Base-by-base conservation (phyloP, 768 basidiomycete genomes). In the Vararia minispora region DNA sequence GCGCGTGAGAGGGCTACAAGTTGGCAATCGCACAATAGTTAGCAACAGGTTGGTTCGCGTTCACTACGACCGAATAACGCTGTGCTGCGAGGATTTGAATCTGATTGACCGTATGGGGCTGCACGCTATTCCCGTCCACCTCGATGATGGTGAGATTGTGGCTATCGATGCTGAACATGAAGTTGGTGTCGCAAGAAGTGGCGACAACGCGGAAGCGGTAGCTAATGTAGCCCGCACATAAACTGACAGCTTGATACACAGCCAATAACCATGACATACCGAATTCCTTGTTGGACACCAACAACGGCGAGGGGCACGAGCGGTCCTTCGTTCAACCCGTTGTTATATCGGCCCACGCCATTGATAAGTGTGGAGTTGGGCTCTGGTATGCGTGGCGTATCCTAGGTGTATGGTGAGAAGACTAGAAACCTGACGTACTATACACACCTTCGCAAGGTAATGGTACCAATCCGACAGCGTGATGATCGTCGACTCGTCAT, bases 401-500 rank as follows among this genome's bases (percentile, higher is more conserved):
- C 21, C n/a, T n/a, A 12, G 28, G 28, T 5, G 38, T 14, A 14
- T 18, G 22, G 16, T 29, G 13, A 29, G 28, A 28, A 23, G 28
- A 37, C 37, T 28, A 28, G 14, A 12, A 7, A 10, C 3, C 11
- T 36, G 27, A 35, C 2, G 28, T 21, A 22, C 18, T 39, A 18
- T 1, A 13, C 11, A 9, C 6, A 31, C n/a, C 9, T 7, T 26
- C 5, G 18, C 1, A 13, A 12, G 18, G 28, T 42, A 23, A 38
- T 54, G 55, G 39, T 47, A 71, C 68, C 68, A 71, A 39, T 69
- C 70, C 5, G 62, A 54, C 14, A 71, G 51, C 1, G 59, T 62
- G 28, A 71, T 60, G 21, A 71, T 36, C 3, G 68, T 69, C n/a
- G 35, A 49, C 28, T 63, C 67, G 47, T 72, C 58, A 39, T 71